phyloP scores from a whole-genome alignment of 78 protist genomes.

The Polysphondylium violaceum region DNA sequence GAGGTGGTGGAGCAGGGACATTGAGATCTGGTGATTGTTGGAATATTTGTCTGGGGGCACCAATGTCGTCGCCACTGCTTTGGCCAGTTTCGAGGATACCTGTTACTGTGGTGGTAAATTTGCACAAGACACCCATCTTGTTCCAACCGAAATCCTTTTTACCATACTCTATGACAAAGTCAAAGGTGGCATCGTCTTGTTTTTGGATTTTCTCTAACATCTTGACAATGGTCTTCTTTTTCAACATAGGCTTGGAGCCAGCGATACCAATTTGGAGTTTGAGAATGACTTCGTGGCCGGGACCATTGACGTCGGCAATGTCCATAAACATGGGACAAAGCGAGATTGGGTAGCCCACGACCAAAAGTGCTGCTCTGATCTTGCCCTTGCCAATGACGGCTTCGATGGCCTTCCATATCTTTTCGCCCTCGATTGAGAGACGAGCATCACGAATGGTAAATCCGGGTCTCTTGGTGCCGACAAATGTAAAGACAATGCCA shows the following conservation, averaged over 20 bases:
- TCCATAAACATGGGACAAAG: conserved; percentile 49
- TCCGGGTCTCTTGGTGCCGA: background rate
- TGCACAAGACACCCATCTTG: conserved; percentile 21
- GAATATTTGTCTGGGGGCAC: no score
- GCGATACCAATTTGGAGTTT: conserved; percentile 29
- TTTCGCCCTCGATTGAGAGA: conserved; percentile 44
- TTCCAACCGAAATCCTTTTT: conserved; percentile 75
- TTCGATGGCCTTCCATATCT: conserved; percentile 54
- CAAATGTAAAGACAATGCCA: conserved; percentile 37
- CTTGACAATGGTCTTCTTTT: conserved; percentile 28
- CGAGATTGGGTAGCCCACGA: conserved; percentile 68
- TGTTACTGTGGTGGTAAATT: conserved; percentile 21
- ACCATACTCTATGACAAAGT: conserved; percentile 61
- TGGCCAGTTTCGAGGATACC: conserved; percentile 26
- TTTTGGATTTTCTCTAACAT: conserved; percentile 18
- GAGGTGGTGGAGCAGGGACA: background rate
- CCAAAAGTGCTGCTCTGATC: conserved; percentile 45
- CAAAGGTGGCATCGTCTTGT: conserved; percentile 45
- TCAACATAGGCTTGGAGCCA: conserved; percentile 43
- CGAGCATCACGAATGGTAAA: conserved; percentile 21
- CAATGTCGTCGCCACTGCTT: background rate
- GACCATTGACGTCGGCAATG: conserved; percentile 9
- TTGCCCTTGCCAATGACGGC: conserved; percentile 36
- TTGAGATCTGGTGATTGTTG: background rate
- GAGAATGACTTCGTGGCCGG: background rate